Evolutionary conservation across 164 flowering plant genomes (phyloP), one percentile per base, ranked within the genome.

Genomic region (Litsea cubeba): DNA sequence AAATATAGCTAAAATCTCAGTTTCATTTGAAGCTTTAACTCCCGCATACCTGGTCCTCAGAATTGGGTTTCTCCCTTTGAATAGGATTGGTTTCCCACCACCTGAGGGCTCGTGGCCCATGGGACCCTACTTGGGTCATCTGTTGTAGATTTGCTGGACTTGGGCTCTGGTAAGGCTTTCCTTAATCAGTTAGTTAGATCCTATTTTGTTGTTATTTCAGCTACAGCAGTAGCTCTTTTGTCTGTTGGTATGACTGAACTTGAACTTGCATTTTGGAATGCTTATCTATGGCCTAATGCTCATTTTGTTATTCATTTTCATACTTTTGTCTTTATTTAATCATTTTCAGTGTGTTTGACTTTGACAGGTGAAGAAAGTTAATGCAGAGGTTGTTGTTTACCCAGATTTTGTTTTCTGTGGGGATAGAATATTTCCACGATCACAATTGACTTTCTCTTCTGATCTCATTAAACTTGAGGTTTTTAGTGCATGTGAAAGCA

Each of bases 381-480:
- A 63, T 63, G 22, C 12, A 11, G 69, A 66, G n/a, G 69, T 30
- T 28, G 46, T 66, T 18, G 15, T 66, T 66, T 66, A 14, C 69
- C 69, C 69, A 32, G 69, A 30, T 66, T 66, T 25, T 66, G 40
- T 66, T 66, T 66, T 17, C 3, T 66, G 15, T 66, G 69, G 46
- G 69, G 46, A 30, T 30, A 32, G 46, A 25, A 15, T 28, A 28
- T 66, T 28, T 5, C 17, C 69, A 3, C 46, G 12, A 30, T 18
- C 46, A 1, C 69, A 66, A 18, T 66, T 66, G 32, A 66, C 46
- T 66, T 66, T 66, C 46, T 66, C 32, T 66, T 17, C 46, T 28
- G 69, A 66, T 66, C 69, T 25, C 46, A 30, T 66, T 30, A 66
- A 66, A 28, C 69, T 66, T 28, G 69, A 66, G 69, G 69, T 26